phyloP scores from a whole-genome alignment of 768 basidiomycete genomes.

The Pisolithus microcarpus region DNA sequence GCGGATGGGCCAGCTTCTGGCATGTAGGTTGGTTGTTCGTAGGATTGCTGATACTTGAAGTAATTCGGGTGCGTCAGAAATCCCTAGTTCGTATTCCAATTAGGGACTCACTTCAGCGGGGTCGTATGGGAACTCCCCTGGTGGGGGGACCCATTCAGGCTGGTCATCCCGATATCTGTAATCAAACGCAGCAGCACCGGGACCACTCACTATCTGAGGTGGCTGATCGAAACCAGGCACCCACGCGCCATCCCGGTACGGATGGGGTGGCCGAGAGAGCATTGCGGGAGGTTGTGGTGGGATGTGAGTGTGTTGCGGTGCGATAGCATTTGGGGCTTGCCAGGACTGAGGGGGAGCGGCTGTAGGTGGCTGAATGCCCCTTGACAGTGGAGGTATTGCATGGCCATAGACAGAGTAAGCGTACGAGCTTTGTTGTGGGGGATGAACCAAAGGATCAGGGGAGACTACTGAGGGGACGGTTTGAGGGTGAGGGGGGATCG shows the following conservation, averaged over 20 bases:
- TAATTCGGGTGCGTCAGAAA: slow-evolving; percentile 5
- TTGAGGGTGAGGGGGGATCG: slow-evolving; percentile 23
- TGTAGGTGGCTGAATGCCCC: slow-evolving; percentile 39
- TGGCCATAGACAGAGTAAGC: slow-evolving; percentile 34
- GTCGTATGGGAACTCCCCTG: slow-evolving; percentile 49
- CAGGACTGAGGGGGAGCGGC: slow-evolving; percentile 54
- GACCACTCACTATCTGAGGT: slow-evolving; percentile 40
- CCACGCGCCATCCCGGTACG: slow-evolving; percentile 52
- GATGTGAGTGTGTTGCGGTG: slow-evolving; percentile 59
- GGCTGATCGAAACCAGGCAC: slow-evolving; percentile 46
- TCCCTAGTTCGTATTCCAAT: not conserved
- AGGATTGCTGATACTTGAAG: slow-evolving; percentile 46
- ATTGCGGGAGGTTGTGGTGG: slow-evolving; percentile 40
- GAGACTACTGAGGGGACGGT: slow-evolving; percentile 23
- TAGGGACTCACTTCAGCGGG: slow-evolving; percentile 38
- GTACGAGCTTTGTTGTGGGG: slow-evolving; percentile 21
- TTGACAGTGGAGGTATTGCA: slow-evolving; percentile 31
- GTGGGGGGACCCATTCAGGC: slow-evolving; percentile 35
- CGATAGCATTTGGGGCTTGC: slow-evolving; percentile 55
- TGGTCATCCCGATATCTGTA: slow-evolving; percentile 63
- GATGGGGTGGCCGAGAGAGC: slow-evolving; percentile 37
- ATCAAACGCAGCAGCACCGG: slow-evolving; percentile 41
- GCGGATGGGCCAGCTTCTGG: slow-evolving; percentile 43
- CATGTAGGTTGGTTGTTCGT: slow-evolving; percentile 50
- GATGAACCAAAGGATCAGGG: slow-evolving; percentile 22